phyloP scores from a whole-genome alignment of 768 basidiomycete species.

The Clitopilus hobsonii region DNA sequence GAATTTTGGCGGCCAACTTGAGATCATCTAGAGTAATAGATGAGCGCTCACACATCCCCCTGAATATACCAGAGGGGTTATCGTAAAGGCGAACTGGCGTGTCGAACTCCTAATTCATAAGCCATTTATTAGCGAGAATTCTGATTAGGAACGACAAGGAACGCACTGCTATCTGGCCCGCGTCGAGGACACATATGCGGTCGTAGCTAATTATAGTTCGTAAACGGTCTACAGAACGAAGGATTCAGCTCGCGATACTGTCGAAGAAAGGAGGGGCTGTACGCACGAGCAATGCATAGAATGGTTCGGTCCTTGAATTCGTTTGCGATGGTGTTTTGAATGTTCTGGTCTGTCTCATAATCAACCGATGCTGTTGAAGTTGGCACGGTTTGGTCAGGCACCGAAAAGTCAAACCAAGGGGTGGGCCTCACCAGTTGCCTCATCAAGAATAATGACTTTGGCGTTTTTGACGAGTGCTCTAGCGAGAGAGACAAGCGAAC shows the following conservation, averaged over 20 bases:
- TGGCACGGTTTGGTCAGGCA: too few relatives aligned
- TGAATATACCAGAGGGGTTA: constrained; percentile 62
- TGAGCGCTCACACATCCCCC: constrained; percentile 84
- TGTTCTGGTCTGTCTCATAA: constrained; percentile 85
- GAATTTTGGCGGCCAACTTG: constrained; percentile 29
- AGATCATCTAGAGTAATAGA: constrained; percentile 73
- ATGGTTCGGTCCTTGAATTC: constrained; percentile 85
- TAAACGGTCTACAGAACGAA: constrained; percentile 55
- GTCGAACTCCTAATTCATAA: constrained; percentile 62
- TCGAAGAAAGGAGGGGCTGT: neutral
- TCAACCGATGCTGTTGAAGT: constrained; percentile 67
- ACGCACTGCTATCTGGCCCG: constrained; percentile 68
- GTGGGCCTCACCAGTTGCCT: constrained; percentile 62
- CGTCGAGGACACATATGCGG: constrained; percentile 82
- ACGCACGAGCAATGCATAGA: constrained; percentile 81
- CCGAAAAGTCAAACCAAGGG: neutral
- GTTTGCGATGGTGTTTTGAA: constrained; percentile 83
- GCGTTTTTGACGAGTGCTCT: constrained; percentile 85
- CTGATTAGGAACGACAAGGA: neutral
- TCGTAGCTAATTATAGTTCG: constrained; percentile 88
- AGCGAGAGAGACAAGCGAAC: constrained; percentile 83
- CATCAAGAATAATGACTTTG: constrained; percentile 83
- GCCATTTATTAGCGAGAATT: neutral
- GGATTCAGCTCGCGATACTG: neutral
- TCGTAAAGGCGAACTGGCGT: constrained; percentile 65